Evolutionary conservation across 257 asterid species (phyloP), one percentile per base, ranked within the genome.

Genomic region (Verbena officinalis): DNA sequence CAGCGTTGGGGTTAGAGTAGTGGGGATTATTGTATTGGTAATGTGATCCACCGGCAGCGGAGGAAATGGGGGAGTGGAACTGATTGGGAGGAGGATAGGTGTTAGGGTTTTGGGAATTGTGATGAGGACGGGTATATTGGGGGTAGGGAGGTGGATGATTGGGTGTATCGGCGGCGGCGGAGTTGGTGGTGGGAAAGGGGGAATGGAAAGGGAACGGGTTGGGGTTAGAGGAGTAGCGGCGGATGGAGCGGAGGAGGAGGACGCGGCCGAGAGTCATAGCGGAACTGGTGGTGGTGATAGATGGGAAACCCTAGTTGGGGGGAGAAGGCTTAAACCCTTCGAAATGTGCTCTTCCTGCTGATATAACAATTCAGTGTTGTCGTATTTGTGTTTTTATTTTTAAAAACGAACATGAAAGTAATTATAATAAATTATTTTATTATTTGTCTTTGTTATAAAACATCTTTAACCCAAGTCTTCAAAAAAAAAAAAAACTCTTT

Each of bases 161-260:
- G 40, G 40, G 40, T 4, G 40, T 36, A 27, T 2, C 5, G 10
- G 3, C 11, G 40, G 40, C 7, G 36, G 36, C 36, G 36, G 36
- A 30, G 36, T 49, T 64, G 73, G 71, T 62, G 43, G 13, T 19
- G 62, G 68, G 55, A 22, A 57, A 5, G 51, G 69, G 85, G 80
- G 74, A 64, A 71, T 42, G 76, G 81, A 17, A 63, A 59, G 75
- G 75, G 57, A 40, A 42, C 4, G 75, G 70, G 24, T 53, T 55
- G 15, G 73, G 30, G 69, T 53, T 9, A 62, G 62, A 42, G 59
- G 57, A 7, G 62, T 70, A 55, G 61, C 85, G 84, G 68, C 92
- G 89, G 69, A 76, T 45, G 33, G 79, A 75, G 49, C 89, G 83
- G 80, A 74, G 75, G 65, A 80, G 75, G 65, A 85, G 80, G 63